phyloP scores from a whole-genome alignment of 2,329 filamentous ascomycete genomes.

The Colletotrichum abscissum region DNA sequence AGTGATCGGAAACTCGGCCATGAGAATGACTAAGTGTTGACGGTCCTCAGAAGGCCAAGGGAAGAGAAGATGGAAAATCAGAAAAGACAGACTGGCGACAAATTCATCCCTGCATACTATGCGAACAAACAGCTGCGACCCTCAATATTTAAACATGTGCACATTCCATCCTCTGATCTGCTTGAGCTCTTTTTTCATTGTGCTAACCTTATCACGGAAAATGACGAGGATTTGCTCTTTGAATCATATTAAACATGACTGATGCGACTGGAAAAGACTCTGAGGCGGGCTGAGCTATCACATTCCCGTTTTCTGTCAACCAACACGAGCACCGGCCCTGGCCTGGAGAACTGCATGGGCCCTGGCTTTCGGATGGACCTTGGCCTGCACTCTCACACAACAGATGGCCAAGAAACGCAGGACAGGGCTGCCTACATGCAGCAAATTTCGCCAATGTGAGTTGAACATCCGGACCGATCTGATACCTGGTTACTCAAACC shows the following conservation, averaged over 20 bases:
- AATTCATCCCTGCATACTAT: background rate
- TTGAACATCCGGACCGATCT: background rate
- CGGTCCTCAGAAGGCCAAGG: too few species aligned
- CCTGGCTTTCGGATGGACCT: background rate
- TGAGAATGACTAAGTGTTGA: background rate
- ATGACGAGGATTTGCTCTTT: background rate
- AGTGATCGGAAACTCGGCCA: constrained; percentile 36
- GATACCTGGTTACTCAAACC: background rate
- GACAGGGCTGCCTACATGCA: background rate
- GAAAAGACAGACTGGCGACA: background rate
- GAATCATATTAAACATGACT: background rate
- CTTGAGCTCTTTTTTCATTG: background rate
- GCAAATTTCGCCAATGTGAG: background rate
- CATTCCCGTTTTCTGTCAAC: background rate
- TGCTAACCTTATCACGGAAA: background rate
- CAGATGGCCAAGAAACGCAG: background rate
- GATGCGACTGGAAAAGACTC: background rate
- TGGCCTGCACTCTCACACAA: background rate
- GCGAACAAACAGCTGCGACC: background rate
- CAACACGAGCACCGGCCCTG: background rate
- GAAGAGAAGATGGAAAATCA: background rate
- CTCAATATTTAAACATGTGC: background rate
- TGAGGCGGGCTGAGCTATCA: background rate
- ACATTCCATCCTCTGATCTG: background rate
- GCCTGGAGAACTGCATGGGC: background rate